Evolutionary conservation across 2,329 filamentous ascomycete genomes (phyloP), one percentile per base, ranked within the genome.

Genomic region (Berkeleyomyces rouxiae): DNA sequence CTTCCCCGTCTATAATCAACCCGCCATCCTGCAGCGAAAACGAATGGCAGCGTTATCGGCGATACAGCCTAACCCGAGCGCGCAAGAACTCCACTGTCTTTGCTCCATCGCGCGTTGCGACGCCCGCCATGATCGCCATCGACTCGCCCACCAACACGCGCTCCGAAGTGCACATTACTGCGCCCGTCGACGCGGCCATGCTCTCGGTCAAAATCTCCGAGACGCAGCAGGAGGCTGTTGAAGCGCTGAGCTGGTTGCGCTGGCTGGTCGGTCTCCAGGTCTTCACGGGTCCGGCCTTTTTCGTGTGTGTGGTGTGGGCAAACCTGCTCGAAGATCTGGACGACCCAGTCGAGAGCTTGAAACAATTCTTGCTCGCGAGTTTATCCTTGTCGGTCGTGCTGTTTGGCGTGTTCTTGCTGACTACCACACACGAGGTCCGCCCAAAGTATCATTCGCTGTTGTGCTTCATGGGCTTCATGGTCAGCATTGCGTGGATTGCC

Each of bases 401-500:
- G 51, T 78, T 96, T 51, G 79, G 75, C 0, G 70, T 86, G 2
- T 75, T 97, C 10, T 74, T 95, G 2, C 65, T 83, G 3, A 84
- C 84, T 23, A 95, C 91, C 0, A 82, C 80, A 0, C 79, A 85
- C 6, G 77, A 82, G 59, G 80, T 79, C 42, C 84, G 85, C 39
- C 87, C 88, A 0, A 82, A 79, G 66, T 88, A 88, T 72, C 86
- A 91, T 64, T 86, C 85, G 58, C 70, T 92, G 33, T 79, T 97
- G 55, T 95, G 90, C 70, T 89, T 96, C 69, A 76, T 95, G 43
- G 93, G 95, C 5, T 99, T 99, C 70, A 77, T 87, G 7, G 95
- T 97, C 64, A 85, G 87, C 66, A 93, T 97, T 63, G 87, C 89
- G 33, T 99, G 95, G 93, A 96, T 97, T 68, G 93, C 90, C 46